Base-by-base conservation (phyloP, 2,329 filamentous ascomycete genomes). In the Mycogone perniciosa region DNA sequence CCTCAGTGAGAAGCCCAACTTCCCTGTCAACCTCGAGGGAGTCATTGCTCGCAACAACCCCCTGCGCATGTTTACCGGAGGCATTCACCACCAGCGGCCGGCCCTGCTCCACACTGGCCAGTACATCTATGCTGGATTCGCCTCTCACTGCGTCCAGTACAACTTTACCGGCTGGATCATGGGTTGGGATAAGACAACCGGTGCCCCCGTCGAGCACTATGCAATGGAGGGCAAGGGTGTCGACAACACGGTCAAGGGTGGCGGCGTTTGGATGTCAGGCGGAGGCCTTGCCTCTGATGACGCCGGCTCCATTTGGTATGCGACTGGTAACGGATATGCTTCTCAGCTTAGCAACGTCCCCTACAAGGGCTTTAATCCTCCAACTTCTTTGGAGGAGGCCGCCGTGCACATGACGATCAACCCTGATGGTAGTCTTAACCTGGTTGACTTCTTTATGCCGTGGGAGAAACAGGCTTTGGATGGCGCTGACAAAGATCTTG, bases 81-180 rank as follows among this genome's bases (percentile, higher is more conserved):
- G 78, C 0, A 71, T 76, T 4, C 69, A 77, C 35, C 69, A 77
- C 31, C 77, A 81, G 57, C 68, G 76, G 6, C 75, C 78, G 0
- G 72, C 68, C 4, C 60, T 81, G 9, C 64, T 73, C 1, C 65
- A 75, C 27, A 62, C 73, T 0, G 74, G 74, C 2, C 66, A 72
- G 46, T 70, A 68, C 40, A 64, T 81, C 5, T 79, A 79, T 48
- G 75, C 71, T 0, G 76, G 69, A 0, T 80, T 81, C 53, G 77
- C 76, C 0, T 77, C 76, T 7, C 74, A 80, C 54, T 81, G 77
- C 45, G 77, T 79, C 27, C 68, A 75, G 50, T 81, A 74, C 60
- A 78, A 81, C 58, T 79, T 79, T 54, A 79, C 76, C 1, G 76
- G 76, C 27, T 74, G 72, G 65, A 64, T 80, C 38, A 67, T 80